Base-by-base conservation (phyloP, 2,329 filamentous ascomycete genomes). In the Claviceps pusilla region DNA sequence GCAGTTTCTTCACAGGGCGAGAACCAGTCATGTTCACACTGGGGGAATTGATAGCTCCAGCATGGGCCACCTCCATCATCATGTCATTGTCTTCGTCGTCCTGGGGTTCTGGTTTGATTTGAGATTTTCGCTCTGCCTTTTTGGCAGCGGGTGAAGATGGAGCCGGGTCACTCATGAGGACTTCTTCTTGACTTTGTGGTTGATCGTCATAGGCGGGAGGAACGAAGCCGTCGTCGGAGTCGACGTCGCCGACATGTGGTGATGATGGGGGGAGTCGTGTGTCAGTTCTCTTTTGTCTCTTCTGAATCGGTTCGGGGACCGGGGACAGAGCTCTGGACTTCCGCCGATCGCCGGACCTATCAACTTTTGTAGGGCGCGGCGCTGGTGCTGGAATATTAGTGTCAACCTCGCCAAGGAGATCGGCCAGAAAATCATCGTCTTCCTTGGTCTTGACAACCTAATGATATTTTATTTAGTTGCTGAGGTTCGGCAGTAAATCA, bases 1-100 rank as follows among this genome's bases (percentile, higher is more conserved):
- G 76, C 29, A 86, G 71, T 67, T 86, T 95, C 61, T 87, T 88
- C 41, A 83, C 78, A 1, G 67, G 68, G 43, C 89, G 82, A 59
- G 84, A 86, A 50, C 88, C 89, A 31, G 87, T 78, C 66, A 96
- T 82, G 66, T 98, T 97, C 60, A 97, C 80, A 59, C 83, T 91
- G 11, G 81, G 73, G 9, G 80, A 73, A 54, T 79, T 82, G 56
- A 86, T 77, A 29, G 83, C 76, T 16, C 84, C 86, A 42, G 85
- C 80, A 55, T 94, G 86, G 28, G 87, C 83, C 53, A 96, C 81
- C 65, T 95, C 90, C 82, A 96, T 87, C 82, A 96, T 87, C 72
- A 90, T 76, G 58, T 88, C 85, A 39, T 95, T 88, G 28, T 87
- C 82, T 2, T 87, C 84, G 12, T 87, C 84, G 4, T 89, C 86